These are phyloP conservation scores for Albifimbria verrucaria DNA, from an alignment of 2,329 filamentous ascomycete species.

Conservation along the genomic window DNA sequence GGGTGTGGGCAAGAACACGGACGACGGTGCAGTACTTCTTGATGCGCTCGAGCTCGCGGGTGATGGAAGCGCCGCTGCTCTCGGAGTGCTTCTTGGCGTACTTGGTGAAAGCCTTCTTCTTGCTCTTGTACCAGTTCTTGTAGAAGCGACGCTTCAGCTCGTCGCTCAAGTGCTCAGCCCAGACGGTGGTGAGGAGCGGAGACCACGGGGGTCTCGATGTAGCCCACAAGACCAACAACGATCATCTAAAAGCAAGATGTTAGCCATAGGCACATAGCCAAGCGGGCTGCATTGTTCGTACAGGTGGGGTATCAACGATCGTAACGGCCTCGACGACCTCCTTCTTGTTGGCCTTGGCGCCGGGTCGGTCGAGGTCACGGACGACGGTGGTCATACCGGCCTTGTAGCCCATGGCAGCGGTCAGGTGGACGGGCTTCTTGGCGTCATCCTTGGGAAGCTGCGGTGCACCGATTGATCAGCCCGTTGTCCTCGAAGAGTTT, in stretches of 20 bases:
- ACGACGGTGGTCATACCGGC: slow-evolving; percentile 99
- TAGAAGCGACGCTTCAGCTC: slow-evolving; percentile 99
- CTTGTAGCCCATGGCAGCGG: slow-evolving; percentile 99
- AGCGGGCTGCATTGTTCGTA: slow-evolving; percentile 84
- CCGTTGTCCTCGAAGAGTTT: slow-evolving; percentile 10
- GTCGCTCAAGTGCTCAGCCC: slow-evolving; percentile 98
- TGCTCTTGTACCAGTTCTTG: slow-evolving; percentile 99
- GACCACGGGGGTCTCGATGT: slow-evolving; percentile 99
- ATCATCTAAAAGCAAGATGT: slow-evolving; percentile 80
- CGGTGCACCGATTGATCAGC: slow-evolving; percentile 24
- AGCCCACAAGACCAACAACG: slow-evolving; percentile 98
- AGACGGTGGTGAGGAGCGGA: slow-evolving; percentile 99
- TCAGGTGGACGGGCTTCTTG: slow-evolving; percentile 99
- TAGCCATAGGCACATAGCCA: slow-evolving; percentile 71
- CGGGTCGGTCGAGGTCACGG: slow-evolving; percentile 97
- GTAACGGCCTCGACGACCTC: slow-evolving; percentile 87
- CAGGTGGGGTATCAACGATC: slow-evolving; percentile 90
- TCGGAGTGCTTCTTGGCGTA: slow-evolving; percentile 99
- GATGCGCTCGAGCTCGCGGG: slow-evolving; percentile 98
- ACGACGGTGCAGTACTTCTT: slow-evolving; percentile 99
- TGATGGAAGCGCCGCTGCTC: slow-evolving; percentile 83
- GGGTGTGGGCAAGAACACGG: slow-evolving; percentile 98
- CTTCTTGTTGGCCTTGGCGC: slow-evolving; percentile 99
- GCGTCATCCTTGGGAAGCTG: slow-evolving; percentile 99
- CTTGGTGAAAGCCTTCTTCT: slow-evolving; percentile 99